These are phyloP conservation scores for Botryotinia globosa DNA, from an alignment of 2,329 filamentous ascomycete species.

Conservation along the genomic window DNA sequence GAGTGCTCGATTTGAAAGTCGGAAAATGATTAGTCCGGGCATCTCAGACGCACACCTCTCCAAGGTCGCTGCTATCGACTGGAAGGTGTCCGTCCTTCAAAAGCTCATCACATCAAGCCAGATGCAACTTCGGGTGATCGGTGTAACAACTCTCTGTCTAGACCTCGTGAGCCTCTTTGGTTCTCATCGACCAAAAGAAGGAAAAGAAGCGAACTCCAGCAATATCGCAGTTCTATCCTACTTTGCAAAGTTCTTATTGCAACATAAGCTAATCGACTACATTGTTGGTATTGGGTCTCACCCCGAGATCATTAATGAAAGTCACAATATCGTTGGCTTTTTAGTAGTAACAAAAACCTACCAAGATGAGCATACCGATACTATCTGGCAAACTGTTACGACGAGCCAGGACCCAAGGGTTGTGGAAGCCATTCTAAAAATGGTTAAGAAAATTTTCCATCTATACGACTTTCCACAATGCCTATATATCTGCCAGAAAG, in stretches of 20 bases:
- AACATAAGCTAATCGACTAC: conserved; percentile 75
- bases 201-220: conserved; percentile 37
- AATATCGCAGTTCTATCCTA: conserved; percentile 60
- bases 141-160: conserved; percentile 69
- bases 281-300: conserved; percentile 89
- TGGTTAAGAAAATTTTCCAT: conserved; percentile 52
- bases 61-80: conserved; percentile 44
- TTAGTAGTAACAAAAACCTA: conserved; percentile 77
- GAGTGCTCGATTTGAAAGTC: conserved; percentile 27
- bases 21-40: conserved; percentile 32
- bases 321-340: conserved; percentile 83
- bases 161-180: conserved; percentile 69
- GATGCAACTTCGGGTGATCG: conserved; percentile 84
- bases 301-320: conserved; percentile 79
- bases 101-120: conserved; percentile 78
- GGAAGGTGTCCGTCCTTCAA: conserved; percentile 67
- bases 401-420: conserved; percentile 80
- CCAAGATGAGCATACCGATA: conserved; percentile 67
- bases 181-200: conserved; percentile 42
- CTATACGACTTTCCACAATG: conserved; percentile 51
- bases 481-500: conserved; percentile 68
- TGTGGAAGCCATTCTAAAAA: conserved; percentile 72
- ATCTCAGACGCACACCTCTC: conserved; percentile 28
- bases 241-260: conserved; percentile 66
- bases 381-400: conserved; percentile 79